phyloP scores from a whole-genome alignment of 257 asterid species.

The Forsythia suspensa region DNA sequence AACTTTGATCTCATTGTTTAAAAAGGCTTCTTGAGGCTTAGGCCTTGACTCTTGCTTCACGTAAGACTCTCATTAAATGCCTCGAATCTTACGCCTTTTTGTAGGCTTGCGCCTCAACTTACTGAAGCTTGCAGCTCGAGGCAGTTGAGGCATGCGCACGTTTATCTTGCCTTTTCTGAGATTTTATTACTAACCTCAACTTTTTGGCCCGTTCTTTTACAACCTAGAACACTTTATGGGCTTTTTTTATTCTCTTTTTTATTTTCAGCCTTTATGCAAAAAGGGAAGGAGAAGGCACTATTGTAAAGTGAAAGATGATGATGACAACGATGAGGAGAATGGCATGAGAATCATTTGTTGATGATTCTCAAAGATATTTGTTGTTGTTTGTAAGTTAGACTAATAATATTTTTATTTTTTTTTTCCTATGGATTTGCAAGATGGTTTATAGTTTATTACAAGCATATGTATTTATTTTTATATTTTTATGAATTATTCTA shows the following conservation, averaged over 20 bases:
- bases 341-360: background rate
- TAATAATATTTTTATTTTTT: background rate
- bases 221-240: background rate
- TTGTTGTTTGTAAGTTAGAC: background rate
- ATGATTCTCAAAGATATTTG: background rate
- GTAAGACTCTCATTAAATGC: background rate
- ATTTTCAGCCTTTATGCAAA: too few relatives aligned
- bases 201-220: background rate
- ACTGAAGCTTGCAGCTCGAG: background rate
- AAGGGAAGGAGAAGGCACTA: background rate
- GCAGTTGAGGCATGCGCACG: background rate
- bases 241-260: too few relatives aligned
- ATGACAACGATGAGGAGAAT: background rate
- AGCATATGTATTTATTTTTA: background rate
- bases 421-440: background rate
- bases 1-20: constrained; percentile 5
- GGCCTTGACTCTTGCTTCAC: background rate
- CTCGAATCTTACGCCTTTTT: background rate
- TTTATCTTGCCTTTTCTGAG: background rate
- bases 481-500: background rate
- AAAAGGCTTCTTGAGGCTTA: background rate
- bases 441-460: background rate
- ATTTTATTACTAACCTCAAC: background rate
- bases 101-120: background rate
- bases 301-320: background rate